Conservation (phyloP, 2,329 filamentous ascomycete species). For the Aspergillus tamarii region DNA sequence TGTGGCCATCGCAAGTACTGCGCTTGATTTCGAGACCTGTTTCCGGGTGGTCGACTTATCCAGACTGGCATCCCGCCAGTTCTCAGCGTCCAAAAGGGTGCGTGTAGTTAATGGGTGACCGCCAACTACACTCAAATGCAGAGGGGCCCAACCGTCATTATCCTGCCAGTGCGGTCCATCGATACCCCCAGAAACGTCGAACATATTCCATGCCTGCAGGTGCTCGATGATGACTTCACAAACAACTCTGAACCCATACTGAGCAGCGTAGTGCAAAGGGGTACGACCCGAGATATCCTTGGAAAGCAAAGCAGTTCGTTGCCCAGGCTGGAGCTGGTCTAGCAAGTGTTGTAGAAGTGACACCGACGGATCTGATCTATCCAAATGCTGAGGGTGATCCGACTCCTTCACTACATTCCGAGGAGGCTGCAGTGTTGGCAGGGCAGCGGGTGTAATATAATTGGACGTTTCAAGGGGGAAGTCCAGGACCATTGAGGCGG, state of each 20-base stretch:
- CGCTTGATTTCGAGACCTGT: slow-evolving; percentile 77
- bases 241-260: slow-evolving; percentile 91
- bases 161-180: slow-evolving; percentile 91
- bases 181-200: slow-evolving; percentile 81
- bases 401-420: slow-evolving; percentile 69
- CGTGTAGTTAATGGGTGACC: slow-evolving; percentile 87
- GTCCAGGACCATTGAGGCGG: slow-evolving; percentile 55
- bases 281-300: slow-evolving; percentile 80
- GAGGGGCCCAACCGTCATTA: slow-evolving; percentile 82
- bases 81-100: slow-evolving; percentile 77
- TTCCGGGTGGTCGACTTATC: slow-evolving; percentile 68
- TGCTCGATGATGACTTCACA: slow-evolving; percentile 84
- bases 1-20: slow-evolving; percentile 83
- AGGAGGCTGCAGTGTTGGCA: slow-evolving; percentile 65
- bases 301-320: slow-evolving; percentile 68
- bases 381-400: slow-evolving; percentile 61
- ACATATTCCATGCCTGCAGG: slow-evolving; percentile 88
- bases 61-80: slow-evolving; percentile 68
- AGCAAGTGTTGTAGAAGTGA: slow-evolving; percentile 67
- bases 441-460: slow-evolving; percentile 78
- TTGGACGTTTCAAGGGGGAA: slow-evolving; percentile 62
- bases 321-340: slow-evolving; percentile 67
- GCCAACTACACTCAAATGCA: slow-evolving; percentile 90
- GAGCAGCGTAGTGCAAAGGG: slow-evolving; percentile 89
- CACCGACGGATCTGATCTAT: slow-evolving; percentile 74